Conservation (phyloP, 1,284 basidiomycete species). For the Naganishia albida region DNA sequence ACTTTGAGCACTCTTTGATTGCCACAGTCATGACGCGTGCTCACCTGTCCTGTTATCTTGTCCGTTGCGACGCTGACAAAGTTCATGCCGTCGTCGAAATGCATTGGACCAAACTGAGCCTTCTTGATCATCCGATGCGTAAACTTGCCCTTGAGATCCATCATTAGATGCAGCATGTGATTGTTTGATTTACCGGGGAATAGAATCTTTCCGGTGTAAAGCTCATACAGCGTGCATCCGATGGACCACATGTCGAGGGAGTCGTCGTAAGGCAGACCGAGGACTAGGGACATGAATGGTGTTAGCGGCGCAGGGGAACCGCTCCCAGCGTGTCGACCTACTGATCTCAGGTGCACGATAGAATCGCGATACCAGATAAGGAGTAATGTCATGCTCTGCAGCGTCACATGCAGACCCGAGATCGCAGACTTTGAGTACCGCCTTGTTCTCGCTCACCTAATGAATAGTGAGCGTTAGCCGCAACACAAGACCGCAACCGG, state of each 20-base stretch:
- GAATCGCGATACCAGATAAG: conserved; percentile 95
- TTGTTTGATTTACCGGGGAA: conserved; percentile 97
- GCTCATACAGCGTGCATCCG: conserved; percentile 95
- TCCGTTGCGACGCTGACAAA: conserved; percentile 72
- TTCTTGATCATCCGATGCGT: conserved; percentile 93
- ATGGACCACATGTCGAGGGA: conserved; percentile 96
- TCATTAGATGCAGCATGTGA: conserved; percentile 95
- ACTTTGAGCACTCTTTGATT: background rate
- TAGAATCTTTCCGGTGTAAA: conserved; percentile 97
- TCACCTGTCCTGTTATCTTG: conserved; percentile 74
- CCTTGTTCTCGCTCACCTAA: conserved; percentile 93
- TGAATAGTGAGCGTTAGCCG: conserved; percentile 7
- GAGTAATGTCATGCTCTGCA: conserved; percentile 88
- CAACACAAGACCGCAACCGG: conserved; percentile 6
- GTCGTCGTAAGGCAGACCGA: conserved; percentile 92
- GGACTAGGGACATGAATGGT: conserved; percentile 62
- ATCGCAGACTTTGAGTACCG: conserved; percentile 90
- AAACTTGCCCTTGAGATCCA: conserved; percentile 93
- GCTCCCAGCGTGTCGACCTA: conserved; percentile 56
- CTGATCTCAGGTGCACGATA: conserved; percentile 99
- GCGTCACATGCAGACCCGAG: conserved; percentile 92
- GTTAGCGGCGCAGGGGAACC: background rate
- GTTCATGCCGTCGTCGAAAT: conserved; percentile 82
- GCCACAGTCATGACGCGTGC: conserved; percentile 43
- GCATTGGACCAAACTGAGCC: conserved; percentile 83